Evolutionary conservation across 805 yeast genomes (phyloP), one percentile per base, ranked within the genome.

Genomic region (Sporopachydermia quercuum): DNA sequence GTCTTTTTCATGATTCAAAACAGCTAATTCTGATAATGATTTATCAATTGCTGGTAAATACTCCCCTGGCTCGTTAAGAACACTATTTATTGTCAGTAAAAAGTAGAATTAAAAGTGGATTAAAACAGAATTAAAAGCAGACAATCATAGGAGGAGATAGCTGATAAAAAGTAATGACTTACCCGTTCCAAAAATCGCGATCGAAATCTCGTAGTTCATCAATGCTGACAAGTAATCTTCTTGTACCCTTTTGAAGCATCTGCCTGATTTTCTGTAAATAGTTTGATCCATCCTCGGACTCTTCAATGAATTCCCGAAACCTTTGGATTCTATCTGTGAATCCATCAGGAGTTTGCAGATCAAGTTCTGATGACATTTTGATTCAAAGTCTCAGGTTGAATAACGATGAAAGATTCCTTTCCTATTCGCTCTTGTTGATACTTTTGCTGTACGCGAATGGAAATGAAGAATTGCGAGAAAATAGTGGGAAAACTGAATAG

Each of bases 161-260:
- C n/a, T n/a, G n/a, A n/a, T n/a, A n/a, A n/a, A n/a, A n/a, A n/a
- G n/a, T 14, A 11, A n/a, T 4, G 5, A 15, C 19, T n/a, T 23
- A 16, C 57, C 97, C 93, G 2, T 57, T 55, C 81, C 96, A 91
- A 47, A 77, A 73, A 1, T 70, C 74, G 39, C 71, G 63, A 59
- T 87, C 94, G 53, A 81, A 87, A 39, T 78, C 87, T 49, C 96
- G 70, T 15, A 91, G 56, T 47, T 89, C 96, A 58, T 91, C 98
- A 35, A 91, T 65, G 13, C 86, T 75, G 2, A 89, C 78, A 2
- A 68, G 63, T 36, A 89, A 63, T 50, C 98, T 69, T 45, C 71
- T 70, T 40, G 69, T 67, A 37, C 77, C 78, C 49, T 73, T 71
- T 45, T 68, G 65, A 37, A 87, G 73, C 81, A 91, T 78, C 23